phyloP scores from a whole-genome alignment of 331 rosid genomes.

The Quercus tomentella region DNA sequence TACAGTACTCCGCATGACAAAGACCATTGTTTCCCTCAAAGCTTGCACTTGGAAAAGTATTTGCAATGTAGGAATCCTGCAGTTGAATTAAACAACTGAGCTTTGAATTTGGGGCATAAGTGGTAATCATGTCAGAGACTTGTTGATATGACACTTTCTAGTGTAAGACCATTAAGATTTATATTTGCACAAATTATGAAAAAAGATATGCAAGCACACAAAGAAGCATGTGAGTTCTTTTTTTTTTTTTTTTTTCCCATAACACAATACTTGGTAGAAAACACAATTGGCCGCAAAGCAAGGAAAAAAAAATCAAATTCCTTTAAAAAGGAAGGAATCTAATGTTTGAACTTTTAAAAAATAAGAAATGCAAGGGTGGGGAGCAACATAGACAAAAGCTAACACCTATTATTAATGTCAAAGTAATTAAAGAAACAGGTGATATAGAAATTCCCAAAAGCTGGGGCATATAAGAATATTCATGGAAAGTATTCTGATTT shows the following conservation, averaged over 20 bases:
- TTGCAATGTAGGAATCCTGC: slow-evolving; percentile 75
- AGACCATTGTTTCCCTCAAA: too few species aligned
- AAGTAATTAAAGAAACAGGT: background rate
- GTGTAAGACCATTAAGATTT: background rate
- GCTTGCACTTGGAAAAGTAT: slow-evolving; percentile 9
- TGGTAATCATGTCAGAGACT: background rate
- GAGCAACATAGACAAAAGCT: background rate
- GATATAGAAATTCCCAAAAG: background rate
- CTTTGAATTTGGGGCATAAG: background rate
- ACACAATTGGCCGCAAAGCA: background rate
- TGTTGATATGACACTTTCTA: background rate
- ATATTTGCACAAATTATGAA: too few species aligned
- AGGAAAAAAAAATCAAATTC: background rate
- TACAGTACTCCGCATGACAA: too few species aligned
- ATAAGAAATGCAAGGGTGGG: background rate
- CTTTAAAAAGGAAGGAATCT: background rate
- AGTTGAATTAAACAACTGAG: slow-evolving; percentile 2
- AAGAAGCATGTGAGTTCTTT: background rate
- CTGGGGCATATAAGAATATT: too few species aligned
- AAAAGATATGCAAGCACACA: too few species aligned
- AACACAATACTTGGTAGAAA: background rate
- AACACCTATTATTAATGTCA: background rate
- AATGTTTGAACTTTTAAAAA: background rate
- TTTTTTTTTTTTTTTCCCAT: background rate
- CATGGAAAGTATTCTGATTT: background rate